phyloP scores from a whole-genome alignment of 202 grass and related monocot species.

The Setaria viridis region DNA sequence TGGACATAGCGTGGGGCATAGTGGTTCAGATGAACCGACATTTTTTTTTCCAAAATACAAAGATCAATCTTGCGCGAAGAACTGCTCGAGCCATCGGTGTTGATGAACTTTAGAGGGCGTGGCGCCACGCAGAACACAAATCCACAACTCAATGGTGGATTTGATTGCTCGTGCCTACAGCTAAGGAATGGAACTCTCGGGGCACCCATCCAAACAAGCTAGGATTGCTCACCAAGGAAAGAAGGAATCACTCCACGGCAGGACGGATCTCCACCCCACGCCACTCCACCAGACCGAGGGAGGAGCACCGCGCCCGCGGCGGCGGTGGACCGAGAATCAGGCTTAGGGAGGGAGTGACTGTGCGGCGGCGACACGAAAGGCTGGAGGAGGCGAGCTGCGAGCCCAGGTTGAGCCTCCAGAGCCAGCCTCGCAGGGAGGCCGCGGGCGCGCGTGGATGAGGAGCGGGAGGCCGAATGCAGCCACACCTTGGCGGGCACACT shows the following conservation, averaged over 20 bases:
- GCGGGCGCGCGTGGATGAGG: background rate
- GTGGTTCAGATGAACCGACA: background rate
- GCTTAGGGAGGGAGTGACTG: background rate
- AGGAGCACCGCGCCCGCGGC: background rate
- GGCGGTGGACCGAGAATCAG: background rate
- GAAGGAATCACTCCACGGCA: background rate
- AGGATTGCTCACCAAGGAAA: constrained; percentile 21
- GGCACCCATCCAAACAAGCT: background rate
- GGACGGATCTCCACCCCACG: constrained; percentile 25
- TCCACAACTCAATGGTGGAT: background rate
- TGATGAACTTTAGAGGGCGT: background rate
- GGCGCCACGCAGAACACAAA: constrained; percentile 6
- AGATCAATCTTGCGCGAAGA: background rate
- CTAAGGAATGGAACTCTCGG: background rate
- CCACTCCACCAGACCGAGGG: constrained; percentile 2
- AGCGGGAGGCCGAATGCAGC: constrained; percentile 19
- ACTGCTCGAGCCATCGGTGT: background rate
- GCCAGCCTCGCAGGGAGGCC: background rate
- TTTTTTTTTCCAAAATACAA: background rate
- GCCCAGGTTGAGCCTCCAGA: background rate
- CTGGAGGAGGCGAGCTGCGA: background rate
- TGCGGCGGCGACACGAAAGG: background rate
- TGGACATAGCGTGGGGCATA: constrained; percentile 23
- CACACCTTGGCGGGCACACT: background rate
- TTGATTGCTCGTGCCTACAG: background rate